These are phyloP conservation scores for Agarophyton chilense DNA, from an alignment of 23 red algal genomes.

Conservation along the genomic window DNA sequence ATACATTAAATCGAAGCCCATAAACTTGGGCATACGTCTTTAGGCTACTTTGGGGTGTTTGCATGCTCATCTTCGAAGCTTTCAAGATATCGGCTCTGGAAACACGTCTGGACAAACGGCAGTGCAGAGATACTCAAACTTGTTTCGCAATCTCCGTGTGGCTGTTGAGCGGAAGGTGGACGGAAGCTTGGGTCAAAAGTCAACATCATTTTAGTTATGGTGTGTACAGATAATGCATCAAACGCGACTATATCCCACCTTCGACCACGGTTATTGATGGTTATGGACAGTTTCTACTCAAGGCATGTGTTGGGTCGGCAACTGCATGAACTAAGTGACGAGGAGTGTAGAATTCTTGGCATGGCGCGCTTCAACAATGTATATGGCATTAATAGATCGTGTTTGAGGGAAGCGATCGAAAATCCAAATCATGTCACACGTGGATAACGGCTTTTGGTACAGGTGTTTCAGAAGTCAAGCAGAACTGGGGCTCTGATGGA, in stretches of 20 bases:
- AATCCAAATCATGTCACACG: neutral
- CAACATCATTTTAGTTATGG: neutral
- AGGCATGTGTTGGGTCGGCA: neutral
- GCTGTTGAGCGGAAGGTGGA: conserved; percentile 22
- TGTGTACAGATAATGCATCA: neutral
- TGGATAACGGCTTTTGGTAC: neutral
- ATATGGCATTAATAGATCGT: neutral
- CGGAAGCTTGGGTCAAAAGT: neutral
- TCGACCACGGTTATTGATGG: neutral
- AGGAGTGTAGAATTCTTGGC: neutral
- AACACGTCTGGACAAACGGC: neutral
- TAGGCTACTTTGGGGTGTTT: neutral
- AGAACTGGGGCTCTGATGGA: neutral
- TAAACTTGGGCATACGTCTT: conserved; percentile 5
- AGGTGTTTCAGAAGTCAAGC: neutral
- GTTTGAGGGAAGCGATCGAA: neutral
- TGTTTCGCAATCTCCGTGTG: conserved; percentile 3
- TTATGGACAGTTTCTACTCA: neutral
- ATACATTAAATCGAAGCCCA: conserved; percentile 21
- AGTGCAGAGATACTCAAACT: neutral
- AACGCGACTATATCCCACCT: neutral
- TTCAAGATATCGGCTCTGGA: conserved; percentile 1
- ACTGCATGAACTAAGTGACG: neutral
- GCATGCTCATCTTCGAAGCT: neutral
- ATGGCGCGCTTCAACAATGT: neutral